Conservation (phyloP, 768 basidiomycete genomes). For the Tulasnella sp. region DNA sequence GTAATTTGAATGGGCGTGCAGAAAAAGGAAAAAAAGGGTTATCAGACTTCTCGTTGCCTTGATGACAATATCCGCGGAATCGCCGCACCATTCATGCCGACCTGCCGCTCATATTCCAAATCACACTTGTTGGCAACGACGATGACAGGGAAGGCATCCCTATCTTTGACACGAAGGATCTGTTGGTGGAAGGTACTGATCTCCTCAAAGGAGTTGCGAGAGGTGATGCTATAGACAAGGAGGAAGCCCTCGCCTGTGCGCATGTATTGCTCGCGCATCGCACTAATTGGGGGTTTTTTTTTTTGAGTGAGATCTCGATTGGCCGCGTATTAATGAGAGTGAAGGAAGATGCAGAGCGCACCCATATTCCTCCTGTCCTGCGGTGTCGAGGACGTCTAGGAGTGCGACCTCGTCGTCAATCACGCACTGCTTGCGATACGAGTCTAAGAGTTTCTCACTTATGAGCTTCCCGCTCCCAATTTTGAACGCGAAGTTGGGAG, state of each 20-base stretch:
- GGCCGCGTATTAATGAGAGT: neutral
- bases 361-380: conserved; percentile 41
- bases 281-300: conserved; percentile 22
- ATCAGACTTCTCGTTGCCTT: too few species aligned
- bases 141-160: conserved; percentile 33
- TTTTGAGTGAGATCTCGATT: neutral
- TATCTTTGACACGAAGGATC: conserved; percentile 35
- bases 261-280: conserved; percentile 44
- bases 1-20: neutral
- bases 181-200: conserved; percentile 33
- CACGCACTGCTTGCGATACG: conserved; percentile 37
- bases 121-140: conserved; percentile 37
- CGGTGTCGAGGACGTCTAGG: conserved; percentile 39
- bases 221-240: conserved; percentile 38
- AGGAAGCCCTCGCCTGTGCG: conserved; percentile 37
- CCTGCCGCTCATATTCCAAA: conserved; percentile 29
- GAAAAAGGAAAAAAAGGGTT: neutral
- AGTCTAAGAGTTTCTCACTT: conserved; percentile 25
- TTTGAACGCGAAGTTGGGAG: neutral
- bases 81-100: conserved; percentile 30
- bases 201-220: conserved; percentile 35
- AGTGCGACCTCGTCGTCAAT: conserved; percentile 37
- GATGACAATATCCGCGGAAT: neutral
- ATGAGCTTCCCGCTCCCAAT: neutral
- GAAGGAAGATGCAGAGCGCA: conserved; percentile 18